Evolutionary conservation across 768 basidiomycete genomes (phyloP).

Genomic region (Amanita molliuscula): DNA sequence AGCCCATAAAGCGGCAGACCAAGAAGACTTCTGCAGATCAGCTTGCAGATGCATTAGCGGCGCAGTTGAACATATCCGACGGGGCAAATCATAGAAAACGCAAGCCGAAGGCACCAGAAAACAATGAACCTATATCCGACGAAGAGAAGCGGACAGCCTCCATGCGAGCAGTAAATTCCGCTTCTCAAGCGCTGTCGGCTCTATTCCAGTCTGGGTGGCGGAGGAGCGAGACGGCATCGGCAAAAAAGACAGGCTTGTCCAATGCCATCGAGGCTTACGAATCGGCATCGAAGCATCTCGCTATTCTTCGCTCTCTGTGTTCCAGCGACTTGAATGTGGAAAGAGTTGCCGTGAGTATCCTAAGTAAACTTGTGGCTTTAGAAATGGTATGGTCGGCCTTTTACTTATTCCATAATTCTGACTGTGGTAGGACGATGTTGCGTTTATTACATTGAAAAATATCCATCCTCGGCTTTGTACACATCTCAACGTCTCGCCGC

Average conservation of each 20-base stretch:
- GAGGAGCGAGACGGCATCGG: conserved; percentile 19
- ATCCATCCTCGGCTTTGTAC: conserved; percentile 34
- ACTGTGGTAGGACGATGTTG: conserved; percentile 39
- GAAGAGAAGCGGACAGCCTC: conserved; percentile 31
- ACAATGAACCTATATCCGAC: not conserved
- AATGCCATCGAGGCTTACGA: conserved; percentile 25
- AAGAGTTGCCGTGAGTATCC: conserved; percentile 56
- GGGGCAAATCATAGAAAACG: not conserved
- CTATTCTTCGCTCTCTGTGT: conserved; percentile 31
- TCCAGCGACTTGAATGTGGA: conserved; percentile 56
- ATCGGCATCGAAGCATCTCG: conserved; percentile 34
- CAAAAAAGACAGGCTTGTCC: conserved; percentile 12
- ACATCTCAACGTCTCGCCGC: conserved; percentile 16
- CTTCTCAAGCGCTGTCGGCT: conserved; percentile 45
- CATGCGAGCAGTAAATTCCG: conserved; percentile 57
- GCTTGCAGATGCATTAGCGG: conserved; percentile 9
- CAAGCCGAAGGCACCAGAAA: not conserved
- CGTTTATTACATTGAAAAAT: conserved; percentile 32
- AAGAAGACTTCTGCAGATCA: conserved; percentile 4
- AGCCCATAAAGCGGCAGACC: not conserved
- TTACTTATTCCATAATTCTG: not conserved
- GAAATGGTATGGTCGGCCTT: conserved; percentile 54
- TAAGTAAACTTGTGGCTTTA: conserved; percentile 55
- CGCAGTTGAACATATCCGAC: conserved; percentile 8
- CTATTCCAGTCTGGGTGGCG: conserved; percentile 56